A percentile compares a stretch with the other conserved stretches of the same genome.
Conservation (phyloP, 495 filamentous ascomycete species). For the Penicillium lividum region DNA sequence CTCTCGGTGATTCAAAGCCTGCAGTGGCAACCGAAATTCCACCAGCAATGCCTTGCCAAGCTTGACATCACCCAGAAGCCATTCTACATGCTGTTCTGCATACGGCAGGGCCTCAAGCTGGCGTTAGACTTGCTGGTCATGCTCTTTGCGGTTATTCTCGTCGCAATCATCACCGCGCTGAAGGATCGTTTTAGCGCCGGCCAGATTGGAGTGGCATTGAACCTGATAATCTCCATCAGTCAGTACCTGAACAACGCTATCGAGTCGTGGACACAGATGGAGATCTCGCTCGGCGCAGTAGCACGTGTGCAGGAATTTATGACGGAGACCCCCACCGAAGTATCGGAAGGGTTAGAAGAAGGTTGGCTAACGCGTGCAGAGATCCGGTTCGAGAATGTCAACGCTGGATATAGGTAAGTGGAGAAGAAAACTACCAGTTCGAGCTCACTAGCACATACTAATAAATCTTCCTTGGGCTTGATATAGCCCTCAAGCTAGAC, state of each 20-base stretch:
- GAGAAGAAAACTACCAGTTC: no score
- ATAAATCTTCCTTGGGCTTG: no score
- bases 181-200: background rate
- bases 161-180: constrained; percentile 42
- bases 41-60: constrained; percentile 42
- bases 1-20: constrained; percentile 69
- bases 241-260: background rate
- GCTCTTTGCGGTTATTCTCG: constrained; percentile 39
- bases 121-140: constrained; percentile 60
- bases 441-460: no score
- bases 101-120: constrained; percentile 70
- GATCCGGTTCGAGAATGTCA: no score
- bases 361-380: no score
- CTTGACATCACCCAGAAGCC: constrained; percentile 57
- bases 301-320: constrained; percentile 41
- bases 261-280: constrained; percentile 49
- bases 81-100: constrained; percentile 58
- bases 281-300: constrained; percentile 55
- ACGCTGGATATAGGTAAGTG: no score
- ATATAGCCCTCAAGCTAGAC: no score
- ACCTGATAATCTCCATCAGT: constrained; percentile 54
- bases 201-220: constrained; percentile 58
- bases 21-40: constrained; percentile 47
- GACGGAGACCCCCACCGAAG: no score
- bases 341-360: no score